Percentiles rank a stretch among this genome's conserved stretches.
These are phyloP conservation scores for Rhodotorula sp. DNA, from an alignment of 1,284 basidiomycete genomes.

Conservation along the genomic window DNA sequence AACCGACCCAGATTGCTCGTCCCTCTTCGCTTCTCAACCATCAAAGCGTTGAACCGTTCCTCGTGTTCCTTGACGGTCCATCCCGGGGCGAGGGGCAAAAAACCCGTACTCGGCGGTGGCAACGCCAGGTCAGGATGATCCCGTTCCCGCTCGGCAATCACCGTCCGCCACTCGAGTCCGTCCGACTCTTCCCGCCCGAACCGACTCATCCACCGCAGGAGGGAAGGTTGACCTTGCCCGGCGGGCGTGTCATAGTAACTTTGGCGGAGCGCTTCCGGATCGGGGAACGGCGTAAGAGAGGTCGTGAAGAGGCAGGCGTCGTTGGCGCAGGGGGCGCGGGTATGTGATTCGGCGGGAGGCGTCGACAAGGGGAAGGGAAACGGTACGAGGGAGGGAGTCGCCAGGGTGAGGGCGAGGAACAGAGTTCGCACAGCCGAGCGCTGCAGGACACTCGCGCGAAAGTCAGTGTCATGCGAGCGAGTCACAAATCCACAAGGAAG, in stretches of 20 bases:
- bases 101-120: background rate
- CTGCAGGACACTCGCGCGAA: background rate
- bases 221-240: background rate
- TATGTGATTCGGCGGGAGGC: conserved; percentile 31
- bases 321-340: conserved; percentile 38
- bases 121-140: background rate
- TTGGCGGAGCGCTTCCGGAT: conserved; percentile 15
- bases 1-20: background rate
- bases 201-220: background rate
- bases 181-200: background rate
- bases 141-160: background rate
- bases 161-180: background rate
- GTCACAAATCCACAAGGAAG: background rate
- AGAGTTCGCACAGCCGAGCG: conserved; percentile 34
- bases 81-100: background rate
- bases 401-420: conserved; percentile 23
- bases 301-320: conserved; percentile 41
- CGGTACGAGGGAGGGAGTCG: conserved; percentile 31
- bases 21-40: background rate
- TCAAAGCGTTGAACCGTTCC: conserved; percentile 22
- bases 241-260: conserved; percentile 4
- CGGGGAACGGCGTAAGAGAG: conserved; percentile 38
- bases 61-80: conserved; percentile 30
- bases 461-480: background rate
- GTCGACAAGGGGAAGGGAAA: conserved; percentile 37